A percentile compares a stretch with the other conserved stretches of the same genome.
phyloP scores from a whole-genome alignment of 1,284 basidiomycete species.

The Fomes fomentarius region DNA sequence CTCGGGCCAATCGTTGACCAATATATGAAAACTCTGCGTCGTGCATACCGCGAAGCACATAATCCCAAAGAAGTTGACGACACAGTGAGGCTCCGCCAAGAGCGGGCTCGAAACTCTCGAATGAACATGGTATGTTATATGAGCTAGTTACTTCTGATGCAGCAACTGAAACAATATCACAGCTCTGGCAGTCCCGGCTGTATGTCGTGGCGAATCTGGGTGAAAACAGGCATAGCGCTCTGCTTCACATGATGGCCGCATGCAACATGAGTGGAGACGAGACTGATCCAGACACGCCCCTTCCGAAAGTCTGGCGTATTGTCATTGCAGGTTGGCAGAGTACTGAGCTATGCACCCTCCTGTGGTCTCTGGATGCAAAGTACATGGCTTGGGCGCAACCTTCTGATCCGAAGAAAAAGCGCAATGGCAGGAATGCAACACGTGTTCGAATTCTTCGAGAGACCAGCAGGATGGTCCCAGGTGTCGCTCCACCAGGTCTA shows the following conservation, averaged over 20 bases:
- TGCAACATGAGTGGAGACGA: constrained; percentile 1
- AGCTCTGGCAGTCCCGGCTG: neutral
- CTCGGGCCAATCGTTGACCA: neutral
- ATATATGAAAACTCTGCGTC: neutral
- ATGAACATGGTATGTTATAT: neutral
- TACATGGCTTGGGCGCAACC: neutral
- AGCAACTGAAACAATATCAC: neutral
- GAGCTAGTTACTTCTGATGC: neutral
- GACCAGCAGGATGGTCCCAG: neutral
- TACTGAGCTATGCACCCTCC: neutral
- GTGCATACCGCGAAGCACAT: neutral
- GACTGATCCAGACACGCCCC: neutral
- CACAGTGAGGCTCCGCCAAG: neutral
- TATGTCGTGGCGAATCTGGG: neutral
- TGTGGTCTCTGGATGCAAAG: constrained; percentile 1
- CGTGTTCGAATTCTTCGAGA: neutral
- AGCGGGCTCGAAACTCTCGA: neutral
- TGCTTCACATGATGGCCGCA: neutral
- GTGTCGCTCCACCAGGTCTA: neutral
- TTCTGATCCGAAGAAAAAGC: neutral
- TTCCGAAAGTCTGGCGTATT: neutral
- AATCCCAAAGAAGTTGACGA: neutral
- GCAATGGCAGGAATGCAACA: neutral
- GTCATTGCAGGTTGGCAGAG: neutral
- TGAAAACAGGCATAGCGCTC: neutral